Evolutionary conservation across 2,329 filamentous ascomycete genomes (phyloP).

Genomic region (Microcyclospora pomicola): DNA sequence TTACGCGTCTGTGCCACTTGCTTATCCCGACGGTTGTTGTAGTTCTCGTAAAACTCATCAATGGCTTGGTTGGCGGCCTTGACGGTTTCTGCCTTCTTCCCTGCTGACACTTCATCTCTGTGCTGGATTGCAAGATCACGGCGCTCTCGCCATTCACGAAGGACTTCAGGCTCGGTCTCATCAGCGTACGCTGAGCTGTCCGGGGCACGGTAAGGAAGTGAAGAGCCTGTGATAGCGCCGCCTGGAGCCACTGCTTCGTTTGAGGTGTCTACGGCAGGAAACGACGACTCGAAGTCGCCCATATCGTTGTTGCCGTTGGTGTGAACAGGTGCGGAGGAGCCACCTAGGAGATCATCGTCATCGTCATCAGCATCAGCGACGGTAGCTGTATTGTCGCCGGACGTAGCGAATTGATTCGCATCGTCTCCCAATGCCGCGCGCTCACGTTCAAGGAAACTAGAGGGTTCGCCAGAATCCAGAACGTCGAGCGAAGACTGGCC

Average conservation of each 20-base stretch:
- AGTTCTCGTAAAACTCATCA: conserved; percentile 98
- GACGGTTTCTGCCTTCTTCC: conserved; percentile 73
- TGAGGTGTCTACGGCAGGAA: conserved; percentile 64
- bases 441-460: conserved; percentile 86
- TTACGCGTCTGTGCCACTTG: conserved; percentile 71
- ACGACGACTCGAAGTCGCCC: conserved; percentile 69
- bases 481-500: conserved; percentile 34
- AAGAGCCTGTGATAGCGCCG: conserved; percentile 63
- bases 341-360: conserved; percentile 50
- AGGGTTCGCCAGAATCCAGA: conserved; percentile 46
- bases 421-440: conserved; percentile 84
- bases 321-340: conserved; percentile 28
- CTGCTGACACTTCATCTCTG: conserved; percentile 68
- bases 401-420: conserved; percentile 74
- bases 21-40: conserved; percentile 97
- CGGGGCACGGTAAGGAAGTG: conserved; percentile 41
- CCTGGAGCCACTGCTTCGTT: conserved; percentile 64
- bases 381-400: conserved; percentile 52
- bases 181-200: conserved; percentile 38
- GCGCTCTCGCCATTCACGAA: conserved; percentile 81
- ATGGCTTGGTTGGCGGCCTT: conserved; percentile 87
- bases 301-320: conserved; percentile 21
- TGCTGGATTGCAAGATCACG: conserved; percentile 71
- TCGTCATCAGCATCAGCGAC: conserved; percentile 48
- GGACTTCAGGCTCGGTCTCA: conserved; percentile 77